Evolutionary conservation across 1,139 yeast genomes (phyloP), one percentile per base, ranked within the genome.

Genomic region (Zygosaccharomyces sapae): DNA sequence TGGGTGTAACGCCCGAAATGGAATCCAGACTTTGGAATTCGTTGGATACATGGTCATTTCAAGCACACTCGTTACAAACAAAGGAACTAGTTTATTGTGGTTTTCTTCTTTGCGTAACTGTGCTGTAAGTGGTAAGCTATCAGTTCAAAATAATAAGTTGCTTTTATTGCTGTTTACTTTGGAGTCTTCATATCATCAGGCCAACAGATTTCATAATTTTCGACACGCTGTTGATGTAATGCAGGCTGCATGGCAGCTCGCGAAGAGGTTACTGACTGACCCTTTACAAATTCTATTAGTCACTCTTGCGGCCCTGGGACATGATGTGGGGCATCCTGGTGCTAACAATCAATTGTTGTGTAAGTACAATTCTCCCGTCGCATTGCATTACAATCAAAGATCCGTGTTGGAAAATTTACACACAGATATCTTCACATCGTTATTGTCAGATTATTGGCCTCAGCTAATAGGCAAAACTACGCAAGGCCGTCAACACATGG

Each of bases 311-410:
- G 95, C 96, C 1, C 70, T 90, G 43, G 97, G 98, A 41, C 98
- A 92, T 67, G 98, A 92, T 67, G 82, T 87, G 29, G 96, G 96
- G 18, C 98, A 92, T 66, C 97, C 98, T 0, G 98, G 97, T 1
- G 82, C 89, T 16, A 88, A 95, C 10, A 88, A 89, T 66, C 80
- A 81, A 38, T 82, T 88, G 55, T 70, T 90, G 68, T 73, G 76
- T 29, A 72, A 77, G 50, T 67, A 79, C 56, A 67, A 75, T n/a
- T 77, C 95, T 0, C 89, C 90, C 7, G 72, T 87, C 24, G 79
- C 94, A 2, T 66, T 68, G 46, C 62, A 79, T 16, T 88, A 80
- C 68, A 73, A 80, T 50, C 82, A 81, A 54, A 70, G 79, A 49
- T 83, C 92, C 8, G 86, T 86, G 1, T 72, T 92, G 55, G 98